These are phyloP conservation scores for Picochlorum sp. DNA, from an alignment of 139 green algal genomes.

Conservation along the genomic window DNA sequence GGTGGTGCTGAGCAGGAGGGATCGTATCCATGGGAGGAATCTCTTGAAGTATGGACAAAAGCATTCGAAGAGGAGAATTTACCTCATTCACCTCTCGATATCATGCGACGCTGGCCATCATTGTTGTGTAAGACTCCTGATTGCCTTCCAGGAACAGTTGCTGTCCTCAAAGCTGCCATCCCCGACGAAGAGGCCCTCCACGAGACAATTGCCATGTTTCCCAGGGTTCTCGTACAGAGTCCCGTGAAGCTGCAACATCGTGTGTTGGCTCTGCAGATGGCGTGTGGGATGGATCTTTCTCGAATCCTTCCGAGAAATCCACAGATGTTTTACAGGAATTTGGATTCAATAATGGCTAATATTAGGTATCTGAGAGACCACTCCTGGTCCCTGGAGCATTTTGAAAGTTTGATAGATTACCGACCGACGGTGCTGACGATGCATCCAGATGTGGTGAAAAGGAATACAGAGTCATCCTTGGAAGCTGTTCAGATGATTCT, in stretches of 20 bases:
- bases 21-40: not conserved
- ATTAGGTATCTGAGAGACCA: conserved; percentile 1
- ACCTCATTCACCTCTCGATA: not conserved
- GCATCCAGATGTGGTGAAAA: conserved; percentile 4
- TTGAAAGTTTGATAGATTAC: conserved; percentile 1
- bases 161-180: conserved; percentile 8
- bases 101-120: not conserved
- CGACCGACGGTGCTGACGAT: not conserved
- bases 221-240: conserved; percentile 2
- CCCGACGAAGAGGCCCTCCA: conserved; percentile 1
- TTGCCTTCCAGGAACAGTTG: conserved; percentile 3
- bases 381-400: conserved; percentile 4
- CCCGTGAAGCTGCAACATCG: conserved; percentile 6
- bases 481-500: conserved; percentile 5
- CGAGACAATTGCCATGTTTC: conserved; percentile 2
- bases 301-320: not conserved
- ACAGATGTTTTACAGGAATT: not conserved
- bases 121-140: conserved; percentile 2
- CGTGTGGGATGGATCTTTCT: not conserved
- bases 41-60: not conserved
- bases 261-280: conserved; percentile 4
- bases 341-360: conserved; percentile 11
- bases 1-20: not conserved
- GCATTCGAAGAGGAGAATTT: conserved; percentile 8
- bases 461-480: conserved; percentile 1